Evolutionary conservation across 305 asterid genomes (phyloP).

Genomic region (Fraxinus greggii): DNA sequence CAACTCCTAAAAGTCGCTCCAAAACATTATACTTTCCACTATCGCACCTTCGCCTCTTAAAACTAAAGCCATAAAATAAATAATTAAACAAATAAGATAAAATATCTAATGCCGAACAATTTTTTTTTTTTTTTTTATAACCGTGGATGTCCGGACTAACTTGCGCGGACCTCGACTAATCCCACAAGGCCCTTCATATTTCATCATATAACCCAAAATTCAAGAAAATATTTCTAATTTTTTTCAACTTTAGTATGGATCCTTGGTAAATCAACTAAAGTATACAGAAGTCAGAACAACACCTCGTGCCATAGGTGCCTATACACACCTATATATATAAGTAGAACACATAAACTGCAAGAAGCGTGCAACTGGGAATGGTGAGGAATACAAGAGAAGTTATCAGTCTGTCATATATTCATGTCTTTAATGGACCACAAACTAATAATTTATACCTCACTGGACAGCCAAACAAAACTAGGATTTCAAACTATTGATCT

Average conservation of each 20-base stretch:
- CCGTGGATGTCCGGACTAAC: too few species aligned
- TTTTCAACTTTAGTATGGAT: not conserved
- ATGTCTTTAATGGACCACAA: not conserved
- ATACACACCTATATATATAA: not conserved
- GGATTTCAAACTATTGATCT: not conserved
- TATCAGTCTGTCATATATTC: not conserved
- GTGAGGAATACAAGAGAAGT: not conserved
- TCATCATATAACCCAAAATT: not conserved
- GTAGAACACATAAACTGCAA: not conserved
- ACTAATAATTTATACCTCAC: not conserved
- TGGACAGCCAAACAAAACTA: not conserved
- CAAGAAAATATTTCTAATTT: not conserved
- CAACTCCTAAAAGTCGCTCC: conserved; percentile 79
- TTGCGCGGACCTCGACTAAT: too few species aligned
- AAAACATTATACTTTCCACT: conserved; percentile 61
- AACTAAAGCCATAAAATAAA: conserved; percentile 39
- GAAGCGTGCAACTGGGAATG: not conserved
- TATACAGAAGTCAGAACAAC: not conserved
- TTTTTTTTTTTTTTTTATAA: too few species aligned
- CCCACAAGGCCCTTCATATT: too few species aligned
- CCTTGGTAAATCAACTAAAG: not conserved
- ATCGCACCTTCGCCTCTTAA: conserved; percentile 64
- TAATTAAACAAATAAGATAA: not conserved
- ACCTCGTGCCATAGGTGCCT: not conserved
- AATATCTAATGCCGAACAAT: not conserved